Evolutionary conservation across 1,284 basidiomycete species (phyloP).

Genomic region (Fistulina hepatica): DNA sequence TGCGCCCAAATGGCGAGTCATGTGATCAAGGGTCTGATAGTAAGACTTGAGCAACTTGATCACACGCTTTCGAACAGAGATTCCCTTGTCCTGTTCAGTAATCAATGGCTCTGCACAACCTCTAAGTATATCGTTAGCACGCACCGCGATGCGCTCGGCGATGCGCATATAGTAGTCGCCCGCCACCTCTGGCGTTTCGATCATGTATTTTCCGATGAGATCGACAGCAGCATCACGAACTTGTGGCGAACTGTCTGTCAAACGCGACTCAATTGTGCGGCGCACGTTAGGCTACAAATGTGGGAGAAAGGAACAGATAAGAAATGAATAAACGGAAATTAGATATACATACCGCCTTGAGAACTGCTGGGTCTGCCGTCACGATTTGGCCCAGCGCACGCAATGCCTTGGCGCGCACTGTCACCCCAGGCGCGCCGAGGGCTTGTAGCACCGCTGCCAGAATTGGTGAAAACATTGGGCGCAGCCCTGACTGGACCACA

Average conservation of each 20-base stretch:
- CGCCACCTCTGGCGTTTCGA: constrained; percentile 76
- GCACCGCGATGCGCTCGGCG: constrained; percentile 76
- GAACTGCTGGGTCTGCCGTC: constrained; percentile 74
- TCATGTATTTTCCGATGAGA: constrained; percentile 89
- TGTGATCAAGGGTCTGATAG: no score
- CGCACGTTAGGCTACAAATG: constrained; percentile 55
- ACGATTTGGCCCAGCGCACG: constrained; percentile 79
- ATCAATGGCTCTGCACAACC: constrained; percentile 4
- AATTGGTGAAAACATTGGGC: constrained; percentile 74
- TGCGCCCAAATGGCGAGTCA: no score
- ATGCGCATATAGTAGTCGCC: constrained; percentile 81
- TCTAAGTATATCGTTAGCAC: constrained; percentile 19
- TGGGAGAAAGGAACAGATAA: constrained; percentile 7
- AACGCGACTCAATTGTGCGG: constrained; percentile 76
- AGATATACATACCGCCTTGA: constrained; percentile 48
- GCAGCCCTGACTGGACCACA: constrained; percentile 58
- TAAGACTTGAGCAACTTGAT: constrained; percentile 86
- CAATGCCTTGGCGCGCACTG: constrained; percentile 84
- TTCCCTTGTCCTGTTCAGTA: constrained; percentile 68
- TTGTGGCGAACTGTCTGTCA: constrained; percentile 82
- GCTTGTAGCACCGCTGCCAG: constrained; percentile 65
- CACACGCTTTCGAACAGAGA: constrained; percentile 88
- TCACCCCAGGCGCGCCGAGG: constrained; percentile 73
- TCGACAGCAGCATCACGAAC: constrained; percentile 96
- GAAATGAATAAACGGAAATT: constrained; percentile 4